These are phyloP conservation scores for Cetradonia linearis DNA, from an alignment of 495 filamentous ascomycete species.

Conservation along the genomic window DNA sequence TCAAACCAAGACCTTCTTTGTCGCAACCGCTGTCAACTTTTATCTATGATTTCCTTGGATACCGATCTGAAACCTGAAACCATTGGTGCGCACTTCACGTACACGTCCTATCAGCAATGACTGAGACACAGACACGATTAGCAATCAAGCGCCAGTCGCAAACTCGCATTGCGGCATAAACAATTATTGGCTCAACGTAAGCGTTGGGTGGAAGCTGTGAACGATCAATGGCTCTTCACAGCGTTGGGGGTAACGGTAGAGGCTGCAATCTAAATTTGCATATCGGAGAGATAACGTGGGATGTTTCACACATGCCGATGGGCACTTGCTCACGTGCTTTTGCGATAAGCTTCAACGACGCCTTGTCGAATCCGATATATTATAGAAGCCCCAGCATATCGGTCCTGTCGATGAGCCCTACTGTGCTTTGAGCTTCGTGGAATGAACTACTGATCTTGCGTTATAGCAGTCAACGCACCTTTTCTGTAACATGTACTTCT, in stretches of 20 bases:
- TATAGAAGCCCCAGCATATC: neutral
- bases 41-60: neutral
- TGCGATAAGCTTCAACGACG: neutral
- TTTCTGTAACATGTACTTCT: no score
- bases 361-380: neutral
- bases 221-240: neutral
- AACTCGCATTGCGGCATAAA: conserved; percentile 6
- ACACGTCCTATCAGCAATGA: neutral
- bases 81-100: neutral
- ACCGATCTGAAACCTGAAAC: neutral
- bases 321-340: neutral
- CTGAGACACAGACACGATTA: neutral
- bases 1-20: neutral
- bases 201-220: no score
- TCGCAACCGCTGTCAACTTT: neutral
- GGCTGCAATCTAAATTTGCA: neutral
- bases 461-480: neutral
- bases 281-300: conserved; percentile 1
- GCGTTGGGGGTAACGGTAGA: neutral
- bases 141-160: conserved; percentile 2
- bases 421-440: neutral
- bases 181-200: neutral
- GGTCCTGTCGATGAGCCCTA: neutral
- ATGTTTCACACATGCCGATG: neutral
- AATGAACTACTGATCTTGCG: neutral